Conservation (phyloP, 345 rosid genomes). For the Boechera divaricarpa region DNA sequence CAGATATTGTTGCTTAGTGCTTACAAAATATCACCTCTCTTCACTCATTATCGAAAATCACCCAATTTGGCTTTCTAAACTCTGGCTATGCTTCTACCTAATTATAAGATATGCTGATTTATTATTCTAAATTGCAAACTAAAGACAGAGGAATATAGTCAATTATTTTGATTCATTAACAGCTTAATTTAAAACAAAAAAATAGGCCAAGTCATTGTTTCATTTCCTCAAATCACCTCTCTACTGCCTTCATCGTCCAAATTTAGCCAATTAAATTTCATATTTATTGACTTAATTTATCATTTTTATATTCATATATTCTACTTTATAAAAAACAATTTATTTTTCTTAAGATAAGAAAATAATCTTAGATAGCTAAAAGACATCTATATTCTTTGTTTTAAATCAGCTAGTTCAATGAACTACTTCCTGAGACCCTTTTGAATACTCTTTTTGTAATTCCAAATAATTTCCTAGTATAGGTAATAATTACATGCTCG, state of each 20-base stretch:
- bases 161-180: background rate
- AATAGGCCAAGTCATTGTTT: too few relatives aligned
- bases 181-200: background rate
- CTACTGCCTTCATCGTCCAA: background rate
- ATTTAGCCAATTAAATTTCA: background rate
- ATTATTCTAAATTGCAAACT: background rate
- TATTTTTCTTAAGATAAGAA: background rate
- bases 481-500: background rate
- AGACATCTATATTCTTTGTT: background rate
- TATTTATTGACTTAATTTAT: background rate
- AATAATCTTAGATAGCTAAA: background rate
- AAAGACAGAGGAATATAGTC: background rate
- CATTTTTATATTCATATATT: background rate
- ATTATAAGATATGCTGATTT: background rate
- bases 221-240: background rate
- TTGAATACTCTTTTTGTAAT: background rate
- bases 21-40: conserved; percentile 1
- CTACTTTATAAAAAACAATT: background rate
- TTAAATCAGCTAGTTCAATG: background rate
- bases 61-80: background rate
- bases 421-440: background rate
- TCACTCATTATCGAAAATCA: background rate
- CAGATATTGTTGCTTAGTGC: background rate
- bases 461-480: background rate
- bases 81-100: conserved; percentile 9